These are phyloP conservation scores for Candida lessepsii DNA, from an alignment of 805 yeast genomes.

Conservation along the genomic window DNA sequence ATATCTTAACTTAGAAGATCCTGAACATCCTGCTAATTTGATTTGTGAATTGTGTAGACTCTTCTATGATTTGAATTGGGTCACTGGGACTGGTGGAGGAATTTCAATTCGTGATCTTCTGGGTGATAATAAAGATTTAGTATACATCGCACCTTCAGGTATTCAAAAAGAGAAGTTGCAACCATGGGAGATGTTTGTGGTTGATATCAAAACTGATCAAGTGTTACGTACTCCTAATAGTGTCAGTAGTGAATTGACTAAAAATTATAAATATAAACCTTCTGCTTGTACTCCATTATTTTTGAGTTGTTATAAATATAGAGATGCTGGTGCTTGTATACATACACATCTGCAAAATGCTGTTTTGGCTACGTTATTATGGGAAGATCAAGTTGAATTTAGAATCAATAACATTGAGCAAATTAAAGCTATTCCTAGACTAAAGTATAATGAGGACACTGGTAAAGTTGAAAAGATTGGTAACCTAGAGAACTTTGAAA, in stretches of 20 bases:
- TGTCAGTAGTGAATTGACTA: conserved; percentile 36
- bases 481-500: conserved; percentile 68
- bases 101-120: conserved; percentile 65
- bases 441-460: conserved; percentile 26
- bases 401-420: conserved; percentile 81
- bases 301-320: conserved; percentile 61
- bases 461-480: conserved; percentile 58
- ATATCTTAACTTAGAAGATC: conserved; percentile 30
- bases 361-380: conserved; percentile 73
- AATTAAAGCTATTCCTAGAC: conserved; percentile 83
- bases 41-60: conserved; percentile 78
- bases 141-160: conserved; percentile 91
- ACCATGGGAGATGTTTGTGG: conserved; percentile 80
- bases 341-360: conserved; percentile 94
- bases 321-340: conserved; percentile 87
- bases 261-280: conserved; percentile 61
- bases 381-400: conserved; percentile 61
- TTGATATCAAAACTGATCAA: conserved; percentile 48
- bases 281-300: conserved; percentile 93
- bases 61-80: conserved; percentile 84
- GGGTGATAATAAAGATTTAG: conserved; percentile 42
- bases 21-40: conserved; percentile 76
- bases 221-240: conserved; percentile 60
- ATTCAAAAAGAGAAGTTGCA: conserved; percentile 88
- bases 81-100: conserved; percentile 96